Evolutionary conservation across 106 monocot genomes (phyloP), one percentile per base, ranked within the genome.

Genomic region (Hemerocallis citrina): DNA sequence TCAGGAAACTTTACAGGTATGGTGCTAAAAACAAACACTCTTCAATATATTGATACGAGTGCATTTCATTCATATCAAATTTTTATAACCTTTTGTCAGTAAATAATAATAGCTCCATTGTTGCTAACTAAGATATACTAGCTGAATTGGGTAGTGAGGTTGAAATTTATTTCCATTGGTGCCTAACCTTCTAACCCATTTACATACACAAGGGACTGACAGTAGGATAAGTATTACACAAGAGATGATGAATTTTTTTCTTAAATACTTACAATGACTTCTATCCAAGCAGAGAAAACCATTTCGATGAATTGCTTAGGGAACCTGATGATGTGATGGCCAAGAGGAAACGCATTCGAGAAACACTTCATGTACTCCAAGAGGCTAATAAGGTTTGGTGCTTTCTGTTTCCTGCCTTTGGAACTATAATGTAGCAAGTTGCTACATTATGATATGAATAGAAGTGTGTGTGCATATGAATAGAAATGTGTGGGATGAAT

Each of bases 1-100:
- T 93, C 67, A 75, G 83, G 64, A 85, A 84, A 77, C 85, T 93
- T 22, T 93, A 93, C 79, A 81, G 84, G 92, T 92, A 82, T 11
- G 7, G 28, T 34, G 15, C n/a, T n/a, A 6, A 62, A 30, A 62
- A 16, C 16, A 8, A 19, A 4, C 12, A 32, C 6, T 23, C 20
- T 40, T 59, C 59, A 40, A 10, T 39, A 31, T 38, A 23, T 14
- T 40, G 38, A 10, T 7, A 12, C 25, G 0, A 23, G 1, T 25
- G 39, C 24, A 4, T 12, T 14, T 59, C 40, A 59, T 38, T 38
- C 15, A 24, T 56, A 9, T 36, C 25, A 38, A 24, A 11, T 1
- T 38, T 34, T 39, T 14, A 40, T 54, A 16, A 12, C 4, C n/a
- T 50, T 50, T 16, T 16, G 14, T 32, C 54, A 54, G 7, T 23